Evolutionary conservation across 306 rosid species (phyloP), one percentile per base, ranked within the genome.

Genomic region (Prinsepia uniflora): DNA sequence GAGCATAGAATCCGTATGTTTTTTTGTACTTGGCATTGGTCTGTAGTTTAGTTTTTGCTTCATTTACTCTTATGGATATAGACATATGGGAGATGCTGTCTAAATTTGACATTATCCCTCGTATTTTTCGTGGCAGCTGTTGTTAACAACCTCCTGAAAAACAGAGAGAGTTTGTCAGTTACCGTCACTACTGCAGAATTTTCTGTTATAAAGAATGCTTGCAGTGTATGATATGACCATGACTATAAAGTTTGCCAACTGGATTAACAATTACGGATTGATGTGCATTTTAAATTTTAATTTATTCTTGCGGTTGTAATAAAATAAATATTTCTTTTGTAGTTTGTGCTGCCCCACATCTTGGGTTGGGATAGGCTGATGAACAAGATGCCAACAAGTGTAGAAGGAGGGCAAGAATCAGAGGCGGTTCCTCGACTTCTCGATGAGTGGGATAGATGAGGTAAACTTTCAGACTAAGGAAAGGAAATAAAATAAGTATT

Each of bases 331-430:
- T 61, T 40, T 76, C 20, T 54, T 43, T 19, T 76, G 77, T 88
- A 93, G 98, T 93, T 86, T 80, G 97, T 89, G 8, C 79, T 93
- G 76, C 98, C 97, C 43, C 94, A 81, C 85, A 85, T 93, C 69
- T 81, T 93, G 85, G 97, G 97, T 47, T 93, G 98, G 97, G 88
- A 88, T 76, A 85, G 78, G 63, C 30, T 90, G 76, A 85, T 89
- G 34, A 75, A 70, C 64, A 83, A 78, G 67, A 79, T 52, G 57
- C 84, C 81, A 41, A 60, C 67, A 36, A 81, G 60, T 69, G 56
- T n/a, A 60, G 80, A 42, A 57, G 79, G 49, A 68, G 81, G 79
- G 58, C 71, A 56, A 55, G 76, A 80, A 72, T 47, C 87, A 10
- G 78, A 76, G 80, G 60, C 46, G 30, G 81, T 67, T 66, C 64